Evolutionary conservation across 192 early-diverging fungal genomes (phyloP), one percentile per base, ranked within the genome.

Genomic region (Tieghemiomyces parasiticus): DNA sequence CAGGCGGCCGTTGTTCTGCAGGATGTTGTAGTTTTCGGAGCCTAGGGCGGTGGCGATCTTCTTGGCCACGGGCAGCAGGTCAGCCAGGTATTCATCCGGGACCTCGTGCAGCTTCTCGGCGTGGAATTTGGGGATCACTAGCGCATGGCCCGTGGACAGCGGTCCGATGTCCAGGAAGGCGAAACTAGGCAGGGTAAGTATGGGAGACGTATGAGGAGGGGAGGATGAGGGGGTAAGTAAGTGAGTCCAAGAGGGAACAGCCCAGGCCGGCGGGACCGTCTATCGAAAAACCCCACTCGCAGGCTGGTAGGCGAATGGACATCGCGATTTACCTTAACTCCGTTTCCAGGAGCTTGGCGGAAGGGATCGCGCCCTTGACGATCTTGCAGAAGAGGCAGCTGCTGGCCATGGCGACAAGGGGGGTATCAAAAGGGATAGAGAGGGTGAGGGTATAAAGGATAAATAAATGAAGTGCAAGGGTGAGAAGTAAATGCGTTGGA

Each of bases 371-470:
- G 49, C 89, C 85, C 71, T 73, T 74, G 62, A 86, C 71, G 61
- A 97, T 93, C 72, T 87, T 91, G 78, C 93, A 97, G 63, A 97
- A 97, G 60, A 94, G 65, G 74, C 93, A 97, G 65, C 83, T 76
- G 56, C 78, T 70, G 45, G 78, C 60, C 78, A 80, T 78, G 29
- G 26, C 55, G 1, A 30, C 26, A 22, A 61, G 16, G 62, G 56
- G 38, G 60, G 35, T 38, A 35, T 26, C 45, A 46, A 58, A 12
- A 35, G 46, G 66, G 60, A 46, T 33, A 65, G 8, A 44, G 58
- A 32, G 22, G 53, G 38, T 42, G 38, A n/a, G n/a, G n/a, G n/a
- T n/a, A n/a, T n/a, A 47, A 8, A 47, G 46, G 44, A 45, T 10
- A 45, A 13, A 45, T 20, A 50, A 28, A 50, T 28, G 48, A 25